A percentile compares a stretch with the other conserved stretches of the same genome.
These are phyloP conservation scores for Citeromyces hawaiiensis DNA, from an alignment of 1,139 yeast species.

Conservation along the genomic window DNA sequence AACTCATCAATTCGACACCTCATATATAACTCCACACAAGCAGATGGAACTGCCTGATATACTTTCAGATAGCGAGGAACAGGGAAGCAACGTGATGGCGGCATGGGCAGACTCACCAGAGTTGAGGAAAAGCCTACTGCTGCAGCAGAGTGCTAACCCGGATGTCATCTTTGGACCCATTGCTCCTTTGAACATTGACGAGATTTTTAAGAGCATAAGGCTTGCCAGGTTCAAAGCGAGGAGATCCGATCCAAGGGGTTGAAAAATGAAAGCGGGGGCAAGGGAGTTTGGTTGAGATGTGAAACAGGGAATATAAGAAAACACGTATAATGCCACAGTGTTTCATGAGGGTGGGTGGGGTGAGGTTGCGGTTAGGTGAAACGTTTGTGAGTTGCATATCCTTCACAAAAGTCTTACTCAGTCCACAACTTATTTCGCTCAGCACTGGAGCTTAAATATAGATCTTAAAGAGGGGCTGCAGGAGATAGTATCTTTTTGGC, in stretches of 20 bases:
- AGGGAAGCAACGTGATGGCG: conserved; percentile 36
- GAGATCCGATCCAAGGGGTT: conserved; percentile 22
- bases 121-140: conserved; percentile 32
- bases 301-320: too few species aligned
- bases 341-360: too few species aligned
- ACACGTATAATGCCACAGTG: too few species aligned
- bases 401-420: too few species aligned
- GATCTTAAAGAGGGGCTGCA: too few species aligned
- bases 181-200: conserved; percentile 56
- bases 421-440: too few species aligned
- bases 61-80: conserved; percentile 46
- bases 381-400: too few species aligned
- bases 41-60: conserved; percentile 27
- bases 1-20: neutral
- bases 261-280: too few species aligned
- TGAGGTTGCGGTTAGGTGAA: too few species aligned
- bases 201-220: conserved; percentile 32
- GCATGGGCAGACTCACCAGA: conserved; percentile 69
- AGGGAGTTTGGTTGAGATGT: too few species aligned
- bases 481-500: too few species aligned
- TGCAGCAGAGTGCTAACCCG: conserved; percentile 59
- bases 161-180: conserved; percentile 66
- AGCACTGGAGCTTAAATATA: too few species aligned
- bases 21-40: neutral
- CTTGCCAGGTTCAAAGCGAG: conserved; percentile 33